These are phyloP conservation scores for Starmera amethionina DNA, from an alignment of 805 yeast species.

Conservation along the genomic window DNA sequence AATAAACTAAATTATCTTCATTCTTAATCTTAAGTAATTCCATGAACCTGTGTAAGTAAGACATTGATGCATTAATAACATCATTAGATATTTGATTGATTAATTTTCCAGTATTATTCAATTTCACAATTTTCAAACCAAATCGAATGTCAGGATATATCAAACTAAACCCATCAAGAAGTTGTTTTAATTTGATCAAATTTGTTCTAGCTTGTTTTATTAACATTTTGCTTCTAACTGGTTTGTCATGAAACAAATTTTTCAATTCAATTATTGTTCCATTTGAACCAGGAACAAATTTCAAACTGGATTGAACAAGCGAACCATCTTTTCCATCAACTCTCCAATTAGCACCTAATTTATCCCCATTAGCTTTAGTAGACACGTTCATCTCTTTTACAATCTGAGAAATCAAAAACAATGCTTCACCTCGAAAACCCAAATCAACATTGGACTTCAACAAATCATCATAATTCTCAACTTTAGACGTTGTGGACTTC, in stretches of 20 bases:
- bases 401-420: conserved; percentile 26
- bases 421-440: conserved; percentile 45
- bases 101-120: conserved; percentile 1
- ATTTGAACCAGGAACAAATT: conserved; percentile 7
- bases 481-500: conserved; percentile 34
- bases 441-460: conserved; percentile 21
- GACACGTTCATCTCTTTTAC: conserved; percentile 16
- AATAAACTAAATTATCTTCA: too few relatives aligned
- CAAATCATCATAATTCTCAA: conserved; percentile 18
- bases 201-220: conserved; percentile 2
- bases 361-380: conserved; percentile 23
- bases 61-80: not conserved
- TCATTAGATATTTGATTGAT: not conserved
- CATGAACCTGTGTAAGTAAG: too few relatives aligned
- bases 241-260: conserved; percentile 22
- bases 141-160: conserved; percentile 22
- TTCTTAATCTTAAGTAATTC: too few relatives aligned
- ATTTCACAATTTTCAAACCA: conserved; percentile 7
- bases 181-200: conserved; percentile 7
- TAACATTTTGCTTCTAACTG: conserved; percentile 23
- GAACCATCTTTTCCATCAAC: conserved; percentile 20
- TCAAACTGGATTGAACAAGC: conserved; percentile 6
- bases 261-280: conserved; percentile 28
- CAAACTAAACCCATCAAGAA: conserved; percentile 23
- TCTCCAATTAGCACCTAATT: conserved; percentile 43